Conservation (phyloP, 495 filamentous ascomycete genomes). For the Penicillium verhagenii region DNA sequence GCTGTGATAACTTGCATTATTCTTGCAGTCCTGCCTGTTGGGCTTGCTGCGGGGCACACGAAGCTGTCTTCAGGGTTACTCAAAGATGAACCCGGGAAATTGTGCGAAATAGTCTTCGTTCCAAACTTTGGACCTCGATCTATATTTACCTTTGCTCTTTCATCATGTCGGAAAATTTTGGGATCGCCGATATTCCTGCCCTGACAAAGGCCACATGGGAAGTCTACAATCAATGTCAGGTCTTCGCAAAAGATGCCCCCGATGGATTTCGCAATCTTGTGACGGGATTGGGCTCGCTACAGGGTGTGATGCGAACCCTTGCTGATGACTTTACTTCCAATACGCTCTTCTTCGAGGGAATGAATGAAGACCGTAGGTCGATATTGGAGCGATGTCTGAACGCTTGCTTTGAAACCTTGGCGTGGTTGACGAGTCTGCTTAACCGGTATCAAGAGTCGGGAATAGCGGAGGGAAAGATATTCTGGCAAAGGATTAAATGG, state of each 20-base stretch:
- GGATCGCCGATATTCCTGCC: conserved; percentile 28
- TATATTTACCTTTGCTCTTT: neutral
- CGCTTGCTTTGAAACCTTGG: conserved; percentile 28
- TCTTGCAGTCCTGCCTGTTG: neutral
- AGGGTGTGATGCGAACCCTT: conserved; percentile 29
- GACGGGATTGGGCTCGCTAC: conserved; percentile 33
- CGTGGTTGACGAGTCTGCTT: conserved; percentile 28
- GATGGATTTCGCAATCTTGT: conserved; percentile 38
- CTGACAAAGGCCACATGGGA: conserved; percentile 37
- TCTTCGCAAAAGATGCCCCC: conserved; percentile 33
- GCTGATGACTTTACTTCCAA: conserved; percentile 31
- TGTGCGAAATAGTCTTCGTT: neutral
- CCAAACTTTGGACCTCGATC: neutral
- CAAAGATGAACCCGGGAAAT: neutral
- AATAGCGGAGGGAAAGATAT: conserved; percentile 25
- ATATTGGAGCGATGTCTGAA: conserved; percentile 31
- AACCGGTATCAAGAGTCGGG: conserved; percentile 27
- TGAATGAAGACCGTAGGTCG: conserved; percentile 25
- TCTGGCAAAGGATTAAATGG: conserved; percentile 41
- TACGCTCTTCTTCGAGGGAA: conserved; percentile 25
- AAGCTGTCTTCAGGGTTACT: neutral
- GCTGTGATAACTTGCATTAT: neutral
- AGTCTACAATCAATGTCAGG: conserved; percentile 34
- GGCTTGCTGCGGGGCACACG: neutral
- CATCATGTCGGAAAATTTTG: conserved; percentile 26